phyloP scores from a whole-genome alignment of 2,329 filamentous ascomycete species.

The Fusarium illudens region DNA sequence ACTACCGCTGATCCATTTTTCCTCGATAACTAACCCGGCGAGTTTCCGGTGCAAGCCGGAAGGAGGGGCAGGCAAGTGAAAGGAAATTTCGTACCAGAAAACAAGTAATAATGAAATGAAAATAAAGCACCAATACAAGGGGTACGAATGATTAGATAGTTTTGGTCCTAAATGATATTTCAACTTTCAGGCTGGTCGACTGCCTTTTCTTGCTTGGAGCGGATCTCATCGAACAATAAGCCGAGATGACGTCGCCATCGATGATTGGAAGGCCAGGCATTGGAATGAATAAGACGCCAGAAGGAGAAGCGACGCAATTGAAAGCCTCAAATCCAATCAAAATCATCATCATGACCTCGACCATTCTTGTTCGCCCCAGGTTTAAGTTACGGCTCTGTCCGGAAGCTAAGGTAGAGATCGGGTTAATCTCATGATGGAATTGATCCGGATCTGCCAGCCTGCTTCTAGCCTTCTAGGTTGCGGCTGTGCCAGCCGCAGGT shows the following conservation, averaged over 20 bases:
- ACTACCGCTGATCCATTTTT: conserved; percentile 36
- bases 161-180: neutral
- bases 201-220: neutral
- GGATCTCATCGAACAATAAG: conserved; percentile 2
- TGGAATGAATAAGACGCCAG: neutral
- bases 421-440: conserved; percentile 36
- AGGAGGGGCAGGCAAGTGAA: conserved; percentile 22
- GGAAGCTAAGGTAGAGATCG: conserved; percentile 3
- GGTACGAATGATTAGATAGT: neutral
- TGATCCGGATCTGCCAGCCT: neutral
- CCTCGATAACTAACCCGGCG: conserved; percentile 21
- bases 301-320: neutral
- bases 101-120: neutral
- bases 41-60: conserved; percentile 40
- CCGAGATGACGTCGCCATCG: conserved; percentile 35
- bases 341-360: conserved; percentile 16
- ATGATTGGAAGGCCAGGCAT: neutral
- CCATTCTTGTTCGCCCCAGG: neutral
- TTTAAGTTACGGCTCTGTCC: conserved; percentile 24
- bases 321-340: neutral
- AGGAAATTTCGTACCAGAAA: neutral
- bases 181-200: neutral
- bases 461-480: no score
- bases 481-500: neutral
- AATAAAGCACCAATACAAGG: neutral